Evolutionary conservation across 441 rosid genomes (phyloP).

Genomic region (Aleurites moluccanus): DNA sequence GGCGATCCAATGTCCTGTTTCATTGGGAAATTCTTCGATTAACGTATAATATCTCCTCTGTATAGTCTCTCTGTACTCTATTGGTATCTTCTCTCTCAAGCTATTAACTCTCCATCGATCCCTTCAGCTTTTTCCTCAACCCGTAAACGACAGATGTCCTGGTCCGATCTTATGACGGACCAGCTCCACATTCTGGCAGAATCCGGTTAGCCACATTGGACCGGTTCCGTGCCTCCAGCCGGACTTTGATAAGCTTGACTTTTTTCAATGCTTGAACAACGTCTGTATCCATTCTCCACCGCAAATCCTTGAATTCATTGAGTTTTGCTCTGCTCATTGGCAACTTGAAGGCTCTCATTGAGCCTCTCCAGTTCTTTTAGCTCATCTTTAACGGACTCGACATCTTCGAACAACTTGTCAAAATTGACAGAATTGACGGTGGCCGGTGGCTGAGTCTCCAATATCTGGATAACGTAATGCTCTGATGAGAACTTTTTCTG

Average conservation of each 20-base stretch:
- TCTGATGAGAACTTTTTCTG: conserved; percentile 44
- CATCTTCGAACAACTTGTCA: conserved; percentile 70
- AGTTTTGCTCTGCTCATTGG: conserved; percentile 82
- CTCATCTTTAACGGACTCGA: conserved; percentile 63
- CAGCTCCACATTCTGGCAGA: conserved; percentile 76
- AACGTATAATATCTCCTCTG: conserved; percentile 75
- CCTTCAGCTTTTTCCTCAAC: conserved; percentile 79
- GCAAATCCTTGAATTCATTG: conserved; percentile 59
- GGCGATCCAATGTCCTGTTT: conserved; percentile 59
- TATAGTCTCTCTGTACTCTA: conserved; percentile 80
- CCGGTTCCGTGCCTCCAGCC: conserved; percentile 71
- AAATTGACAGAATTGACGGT: conserved; percentile 57
- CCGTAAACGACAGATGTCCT: conserved; percentile 76
- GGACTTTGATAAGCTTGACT: conserved; percentile 69
- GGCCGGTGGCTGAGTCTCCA: conserved; percentile 25
- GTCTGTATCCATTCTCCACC: conserved; percentile 73
- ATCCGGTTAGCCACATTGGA: conserved; percentile 64
- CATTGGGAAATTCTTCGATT: conserved; percentile 85
- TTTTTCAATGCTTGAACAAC: conserved; percentile 64
- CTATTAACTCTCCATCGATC: conserved; percentile 62
- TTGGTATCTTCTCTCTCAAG: conserved; percentile 62
- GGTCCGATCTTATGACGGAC: conserved; percentile 81
- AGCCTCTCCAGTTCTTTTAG: conserved; percentile 65
- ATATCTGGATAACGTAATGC: conserved; percentile 48
- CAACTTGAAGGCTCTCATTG: conserved; percentile 48